Evolutionary conservation across 352 stramenopile species (phyloP), one percentile per base, ranked within the genome.

Genomic region (Albugo laibachii): DNA sequence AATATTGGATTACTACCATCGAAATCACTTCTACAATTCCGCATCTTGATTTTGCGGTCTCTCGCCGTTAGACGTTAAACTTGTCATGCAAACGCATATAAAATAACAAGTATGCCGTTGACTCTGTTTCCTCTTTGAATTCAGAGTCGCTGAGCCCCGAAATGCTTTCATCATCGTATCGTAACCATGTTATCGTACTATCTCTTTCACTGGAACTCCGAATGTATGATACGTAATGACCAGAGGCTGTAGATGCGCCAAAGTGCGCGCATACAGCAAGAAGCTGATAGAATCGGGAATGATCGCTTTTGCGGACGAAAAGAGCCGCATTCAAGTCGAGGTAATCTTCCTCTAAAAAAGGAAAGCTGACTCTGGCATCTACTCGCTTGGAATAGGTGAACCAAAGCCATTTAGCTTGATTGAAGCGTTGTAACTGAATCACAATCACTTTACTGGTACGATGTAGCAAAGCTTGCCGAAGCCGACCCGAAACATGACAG

Each of bases 1-100:
- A 4, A 55, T 86, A 27, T 45, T 87, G 52, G 64, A 81, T 52
- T 87, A 91, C 65, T 87, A 87, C 61, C 72, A 87, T 64, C 73
- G 83, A 45, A 83, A 80, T 55, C 61, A 91, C 61, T 91, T 91
- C 52, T 91, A 91, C 66, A 87, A 71, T 21, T 85, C 77, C 39
- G 77, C 69, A 12, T 91, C 77, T 58, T 91, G 35, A 50, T 47
- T n/a, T 48, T n/a, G 15, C 19, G 13, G 36, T 5, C 1, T 47
- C 13, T 47, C 16, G 3, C 8, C 11, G 12, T 11, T 50, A 12
- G 45, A 45, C 45, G 18, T 40, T 40, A 15, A 50, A 11, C 16
- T 19, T 31, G 13, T 50, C 45, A 8, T 16, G 44, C 14, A 66
- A 44, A 35, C 60, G 56, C 36, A 53, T 56, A 55, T 86, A 89